Conservation (phyloP, 2,329 filamentous ascomycete species). For the Aotearoamyces nothofagi region DNA sequence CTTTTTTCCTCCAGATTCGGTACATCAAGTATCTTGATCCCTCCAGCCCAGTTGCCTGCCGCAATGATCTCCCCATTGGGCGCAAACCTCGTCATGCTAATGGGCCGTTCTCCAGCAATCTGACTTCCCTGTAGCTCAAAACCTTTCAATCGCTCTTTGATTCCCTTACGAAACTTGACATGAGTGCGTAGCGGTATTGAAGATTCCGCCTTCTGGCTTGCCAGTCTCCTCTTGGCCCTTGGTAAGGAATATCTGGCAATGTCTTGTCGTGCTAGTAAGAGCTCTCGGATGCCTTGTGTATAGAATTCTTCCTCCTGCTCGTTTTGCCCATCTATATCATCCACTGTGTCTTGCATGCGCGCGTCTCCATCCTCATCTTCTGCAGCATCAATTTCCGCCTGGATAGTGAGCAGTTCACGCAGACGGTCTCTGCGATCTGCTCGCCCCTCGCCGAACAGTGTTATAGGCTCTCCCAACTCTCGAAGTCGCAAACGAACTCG, state of each 20-base stretch:
- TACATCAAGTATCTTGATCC: slow-evolving; percentile 72
- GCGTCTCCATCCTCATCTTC: slow-evolving; percentile 46
- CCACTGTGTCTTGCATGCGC: slow-evolving; percentile 34
- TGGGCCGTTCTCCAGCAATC: slow-evolving; percentile 76
- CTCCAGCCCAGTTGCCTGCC: slow-evolving; percentile 85
- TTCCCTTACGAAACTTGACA: slow-evolving; percentile 76
- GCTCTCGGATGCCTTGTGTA: slow-evolving; percentile 60
- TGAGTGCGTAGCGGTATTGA: slow-evolving; percentile 77
- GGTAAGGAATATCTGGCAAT: slow-evolving; percentile 78
- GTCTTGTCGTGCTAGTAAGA: slow-evolving; percentile 61
- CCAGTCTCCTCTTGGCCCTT: slow-evolving; percentile 60
- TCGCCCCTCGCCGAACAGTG: slow-evolving; percentile 81
- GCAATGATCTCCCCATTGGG: slow-evolving; percentile 74
- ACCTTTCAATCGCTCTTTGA: slow-evolving; percentile 67
- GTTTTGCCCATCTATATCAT: slow-evolving; percentile 40
- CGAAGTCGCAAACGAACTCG: slow-evolving; percentile 69
- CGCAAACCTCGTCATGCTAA: slow-evolving; percentile 84
- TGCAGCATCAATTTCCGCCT: slow-evolving; percentile 44
- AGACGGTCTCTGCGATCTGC: slow-evolving; percentile 76
- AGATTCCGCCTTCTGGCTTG: slow-evolving; percentile 66
- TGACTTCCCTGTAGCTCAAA: slow-evolving; percentile 93
- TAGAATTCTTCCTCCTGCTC: slow-evolving; percentile 92
- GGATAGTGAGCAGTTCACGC: slow-evolving; percentile 62
- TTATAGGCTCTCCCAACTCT: slow-evolving; percentile 84
- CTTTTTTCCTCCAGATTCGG: slow-evolving; percentile 67